Conservation (phyloP, 768 basidiomycete species). For the Coprinopsis strossmayeri region DNA sequence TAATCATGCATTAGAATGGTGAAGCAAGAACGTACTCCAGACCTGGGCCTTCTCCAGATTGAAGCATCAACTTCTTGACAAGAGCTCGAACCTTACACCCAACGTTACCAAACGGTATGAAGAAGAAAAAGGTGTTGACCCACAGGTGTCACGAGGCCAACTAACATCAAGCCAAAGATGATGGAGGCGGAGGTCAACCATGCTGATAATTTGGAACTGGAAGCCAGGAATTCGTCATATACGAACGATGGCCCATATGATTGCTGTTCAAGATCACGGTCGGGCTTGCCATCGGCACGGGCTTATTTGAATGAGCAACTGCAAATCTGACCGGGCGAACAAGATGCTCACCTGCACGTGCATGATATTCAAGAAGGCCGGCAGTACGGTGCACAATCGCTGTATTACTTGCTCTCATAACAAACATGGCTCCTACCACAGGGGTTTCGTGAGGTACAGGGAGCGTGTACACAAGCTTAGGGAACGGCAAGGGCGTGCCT, state of each 20-base stretch:
- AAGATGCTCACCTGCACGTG: constrained; percentile 19
- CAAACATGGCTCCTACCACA: constrained; percentile 28
- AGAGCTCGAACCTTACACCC: constrained; percentile 49
- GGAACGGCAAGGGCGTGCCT: not conserved
- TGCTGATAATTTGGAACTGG: constrained; percentile 32
- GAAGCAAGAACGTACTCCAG: constrained; percentile 44
- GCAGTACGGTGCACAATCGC: constrained; percentile 41
- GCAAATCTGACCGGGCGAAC: constrained; percentile 8
- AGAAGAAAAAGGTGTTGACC: constrained; percentile 10
- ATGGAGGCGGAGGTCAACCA: constrained; percentile 31
- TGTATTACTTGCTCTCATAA: constrained; percentile 36
- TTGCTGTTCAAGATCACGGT: not conserved
- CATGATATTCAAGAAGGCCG: constrained; percentile 34
- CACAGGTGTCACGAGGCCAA: constrained; percentile 35
- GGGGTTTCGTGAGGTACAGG: constrained; percentile 26
- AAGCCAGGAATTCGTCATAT: constrained; percentile 66
- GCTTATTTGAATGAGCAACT: not conserved
- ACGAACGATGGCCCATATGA: constrained; percentile 67
- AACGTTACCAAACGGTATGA: not conserved
- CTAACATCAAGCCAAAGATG: constrained; percentile 24
- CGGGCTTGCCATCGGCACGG: not conserved
- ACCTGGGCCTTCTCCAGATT: constrained; percentile 58
- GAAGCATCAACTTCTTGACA: constrained; percentile 40
- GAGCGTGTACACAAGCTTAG: constrained; percentile 27
- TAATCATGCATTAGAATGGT: not conserved